phyloP scores from a whole-genome alignment of 106 monocot species.

The Iris macrosiphon region DNA sequence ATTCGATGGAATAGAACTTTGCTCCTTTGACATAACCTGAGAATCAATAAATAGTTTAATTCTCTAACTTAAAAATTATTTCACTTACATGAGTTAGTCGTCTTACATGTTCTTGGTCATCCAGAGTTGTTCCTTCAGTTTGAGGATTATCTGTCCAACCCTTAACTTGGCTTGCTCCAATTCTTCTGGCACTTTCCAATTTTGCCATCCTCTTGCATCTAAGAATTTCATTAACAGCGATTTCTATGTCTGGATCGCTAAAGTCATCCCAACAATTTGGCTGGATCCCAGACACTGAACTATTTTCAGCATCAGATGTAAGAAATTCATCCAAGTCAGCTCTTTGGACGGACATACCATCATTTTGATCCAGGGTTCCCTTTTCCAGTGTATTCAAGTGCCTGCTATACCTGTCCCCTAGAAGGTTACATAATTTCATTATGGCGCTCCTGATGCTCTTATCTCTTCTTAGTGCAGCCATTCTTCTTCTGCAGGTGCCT shows the following conservation, averaged over 20 bases:
- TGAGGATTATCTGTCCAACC: slow-evolving; percentile 19
- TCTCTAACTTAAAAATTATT: no score
- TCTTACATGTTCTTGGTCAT: slow-evolving; percentile 27
- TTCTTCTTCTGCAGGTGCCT: slow-evolving; percentile 56
- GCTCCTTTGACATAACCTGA: slow-evolving; percentile 19
- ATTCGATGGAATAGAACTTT: slow-evolving; percentile 9
- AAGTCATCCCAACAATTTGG: slow-evolving; percentile 67
- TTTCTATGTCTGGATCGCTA: slow-evolving; percentile 53
- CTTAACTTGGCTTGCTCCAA: slow-evolving; percentile 16
- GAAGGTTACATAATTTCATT: slow-evolving; percentile 65
- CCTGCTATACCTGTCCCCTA: slow-evolving; percentile 43
- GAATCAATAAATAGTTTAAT: background rate
- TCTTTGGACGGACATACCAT: slow-evolving; percentile 1
- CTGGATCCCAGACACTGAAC: slow-evolving; percentile 11
- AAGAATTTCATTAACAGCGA: slow-evolving; percentile 76
- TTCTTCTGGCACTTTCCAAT: slow-evolving; percentile 22
- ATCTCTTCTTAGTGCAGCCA: slow-evolving; percentile 45
- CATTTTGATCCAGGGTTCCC: background rate
- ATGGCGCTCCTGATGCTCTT: slow-evolving; percentile 37
- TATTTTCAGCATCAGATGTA: slow-evolving; percentile 8
- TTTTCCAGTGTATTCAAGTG: slow-evolving; percentile 12
- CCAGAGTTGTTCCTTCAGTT: slow-evolving; percentile 7
- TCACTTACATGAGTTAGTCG: no score
- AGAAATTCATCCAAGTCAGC: background rate
- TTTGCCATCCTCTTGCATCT: slow-evolving; percentile 46